phyloP scores from a whole-genome alignment of 1,284 basidiomycete genomes.

The Irpex sp. region DNA sequence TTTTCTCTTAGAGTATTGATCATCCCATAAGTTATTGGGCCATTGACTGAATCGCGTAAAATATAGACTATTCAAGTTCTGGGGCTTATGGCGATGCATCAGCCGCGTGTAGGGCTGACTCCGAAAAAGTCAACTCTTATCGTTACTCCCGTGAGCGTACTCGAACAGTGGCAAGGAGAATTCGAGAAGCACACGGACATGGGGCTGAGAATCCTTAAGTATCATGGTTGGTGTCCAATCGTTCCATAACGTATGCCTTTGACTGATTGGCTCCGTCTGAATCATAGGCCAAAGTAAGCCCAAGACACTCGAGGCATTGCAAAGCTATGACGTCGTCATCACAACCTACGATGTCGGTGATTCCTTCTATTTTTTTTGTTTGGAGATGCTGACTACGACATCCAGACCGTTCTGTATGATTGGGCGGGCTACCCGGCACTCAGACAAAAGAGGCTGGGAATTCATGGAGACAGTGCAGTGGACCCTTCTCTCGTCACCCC shows the following conservation, averaged over 20 bases:
- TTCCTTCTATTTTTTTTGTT: too few relatives aligned
- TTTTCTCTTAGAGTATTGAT: too few relatives aligned
- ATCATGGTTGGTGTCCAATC: conserved; percentile 42
- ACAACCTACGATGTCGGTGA: too few relatives aligned
- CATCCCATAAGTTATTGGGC: too few relatives aligned
- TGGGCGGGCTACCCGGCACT: too few relatives aligned
- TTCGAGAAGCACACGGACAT: conserved; percentile 52
- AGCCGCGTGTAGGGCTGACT: conserved; percentile 39
- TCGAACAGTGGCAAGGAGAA: conserved; percentile 58
- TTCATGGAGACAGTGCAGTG: too few relatives aligned
- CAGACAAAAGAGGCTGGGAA: too few relatives aligned
- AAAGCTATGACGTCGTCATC: conserved; percentile 38
- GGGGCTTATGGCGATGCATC: conserved; percentile 43
- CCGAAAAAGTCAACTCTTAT: conserved; percentile 38
- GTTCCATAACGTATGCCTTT: not conserved
- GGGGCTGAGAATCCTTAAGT: conserved; percentile 43
- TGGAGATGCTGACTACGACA: too few relatives aligned
- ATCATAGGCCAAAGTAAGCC: conserved; percentile 29
- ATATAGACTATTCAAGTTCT: conserved; percentile 48
- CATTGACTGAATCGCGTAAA: conserved; percentile 5
- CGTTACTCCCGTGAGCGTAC: conserved; percentile 49
- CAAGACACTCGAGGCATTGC: conserved; percentile 37
- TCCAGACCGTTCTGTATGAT: too few relatives aligned
- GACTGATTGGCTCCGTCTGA: not conserved
- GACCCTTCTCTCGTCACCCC: too few relatives aligned